Base-by-base conservation (phyloP, 441 rosid species). In the Gossypium gossypioides region DNA sequence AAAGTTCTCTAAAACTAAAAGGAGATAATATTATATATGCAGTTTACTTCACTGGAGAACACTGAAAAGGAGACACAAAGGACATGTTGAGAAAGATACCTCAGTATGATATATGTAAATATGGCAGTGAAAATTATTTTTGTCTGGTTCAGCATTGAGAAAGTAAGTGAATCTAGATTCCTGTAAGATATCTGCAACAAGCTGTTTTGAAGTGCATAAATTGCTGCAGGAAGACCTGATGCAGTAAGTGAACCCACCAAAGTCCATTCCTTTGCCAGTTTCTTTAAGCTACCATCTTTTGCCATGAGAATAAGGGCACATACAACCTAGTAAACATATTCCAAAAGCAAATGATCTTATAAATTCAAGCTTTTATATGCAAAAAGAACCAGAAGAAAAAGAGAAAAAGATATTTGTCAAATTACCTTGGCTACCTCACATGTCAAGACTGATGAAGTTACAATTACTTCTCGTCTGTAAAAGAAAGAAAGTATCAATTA, bases 221-320 rank as follows among this genome's bases (percentile, higher is more conserved):
- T 87, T 46, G 95, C 97, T 15, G 99, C 98, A 63, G 99, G 99
- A 78, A 92, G 95, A 75, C 96, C 99, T 6, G 99, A 95, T 56
- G 99, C 96, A 59, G 95, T 88, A 77, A 95, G 79, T 15, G 99
- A 95, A 19, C 90, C 90, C 62, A 86, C 78, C 86, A 92, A 81
- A 24, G 92, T 89, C 99, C 99, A 95, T 70, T 92, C 83, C 32
- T 75, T 85, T 27, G 81, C 75, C 54, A 86, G 65, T 77, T 81
- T 83, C 88, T 79, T 83, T 87, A 92, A 77, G 77, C 75, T 89
- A 52, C 99, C 98, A 60, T 89, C 82, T 85, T 78, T 89, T 73
- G 84, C 88, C 99, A 95, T 92, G 75, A 95, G 87, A 81, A 91
- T 19, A 24, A 92, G 68, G 16, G 99, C 98, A 61, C 87, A 92